Conservation (phyloP, 2,329 filamentous ascomycete genomes). For the Pseudogymnoascus sp. region DNA sequence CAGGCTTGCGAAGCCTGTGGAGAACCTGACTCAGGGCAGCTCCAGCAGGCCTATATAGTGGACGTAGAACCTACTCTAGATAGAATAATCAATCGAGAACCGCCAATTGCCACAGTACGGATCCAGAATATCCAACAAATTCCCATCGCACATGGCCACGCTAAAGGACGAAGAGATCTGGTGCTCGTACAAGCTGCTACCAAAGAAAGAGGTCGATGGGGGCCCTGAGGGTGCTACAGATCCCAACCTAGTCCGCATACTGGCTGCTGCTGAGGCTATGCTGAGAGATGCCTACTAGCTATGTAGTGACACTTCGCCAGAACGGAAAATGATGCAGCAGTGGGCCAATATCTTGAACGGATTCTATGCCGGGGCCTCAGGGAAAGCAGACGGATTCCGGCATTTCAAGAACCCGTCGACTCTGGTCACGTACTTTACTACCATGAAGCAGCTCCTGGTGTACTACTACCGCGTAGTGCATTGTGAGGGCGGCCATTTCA, state of each 20-base stretch:
- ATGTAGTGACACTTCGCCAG: conserved; percentile 11
- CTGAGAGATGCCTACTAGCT: conserved; percentile 13
- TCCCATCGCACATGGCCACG: not conserved
- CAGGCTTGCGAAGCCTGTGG: too few species aligned
- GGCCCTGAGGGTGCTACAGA: conserved; percentile 5
- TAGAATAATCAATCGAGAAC: too few species aligned
- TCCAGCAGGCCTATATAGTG: too few species aligned
- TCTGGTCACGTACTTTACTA: conserved; percentile 13
- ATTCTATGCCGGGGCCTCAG: conserved; percentile 10
- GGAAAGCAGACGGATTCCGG: conserved; percentile 9
- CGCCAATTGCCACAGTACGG: too few species aligned
- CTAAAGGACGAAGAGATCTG: conserved; percentile 13
- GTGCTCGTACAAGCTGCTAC: conserved; percentile 13
- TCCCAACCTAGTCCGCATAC: conserved; percentile 11
- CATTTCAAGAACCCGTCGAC: conserved; percentile 13
- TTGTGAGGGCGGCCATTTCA: conserved; percentile 9
- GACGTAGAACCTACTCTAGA: too few species aligned
- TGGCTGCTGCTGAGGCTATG: conserved; percentile 10
- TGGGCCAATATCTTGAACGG: conserved; percentile 13
- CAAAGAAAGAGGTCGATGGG: conserved; percentile 11
- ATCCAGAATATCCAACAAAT: not conserved
- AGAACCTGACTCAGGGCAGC: too few species aligned
- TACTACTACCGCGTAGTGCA: conserved; percentile 14
- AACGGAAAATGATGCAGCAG: conserved; percentile 14
- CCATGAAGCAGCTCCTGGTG: conserved; percentile 13